Percentiles rank a stretch among this genome's conserved stretches.
Evolutionary conservation across 2,329 filamentous ascomycete species (phyloP).

Genomic region (Ophiostoma montium): DNA sequence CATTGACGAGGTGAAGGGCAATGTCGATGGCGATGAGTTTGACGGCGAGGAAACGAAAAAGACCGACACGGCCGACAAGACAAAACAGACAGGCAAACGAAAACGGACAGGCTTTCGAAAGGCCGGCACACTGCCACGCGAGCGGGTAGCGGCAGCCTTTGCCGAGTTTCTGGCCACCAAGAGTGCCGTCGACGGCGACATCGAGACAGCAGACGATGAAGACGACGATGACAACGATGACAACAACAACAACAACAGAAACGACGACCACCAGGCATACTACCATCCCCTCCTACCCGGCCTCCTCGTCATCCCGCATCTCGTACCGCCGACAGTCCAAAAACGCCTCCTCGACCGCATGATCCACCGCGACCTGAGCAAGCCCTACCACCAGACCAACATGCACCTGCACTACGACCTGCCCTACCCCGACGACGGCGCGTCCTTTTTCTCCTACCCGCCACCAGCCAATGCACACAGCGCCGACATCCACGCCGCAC

Average conservation of each 20-base stretch:
- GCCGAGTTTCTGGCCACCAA: slow-evolving; percentile 21
- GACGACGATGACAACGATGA: slow-evolving; percentile 7
- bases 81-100: background rate
- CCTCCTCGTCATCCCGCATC: slow-evolving; percentile 59
- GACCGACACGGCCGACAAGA: background rate
- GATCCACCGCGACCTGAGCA: slow-evolving; percentile 50
- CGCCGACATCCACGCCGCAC: slow-evolving; percentile 39
- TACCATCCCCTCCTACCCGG: slow-evolving; percentile 57
- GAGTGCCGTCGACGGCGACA: slow-evolving; percentile 7
- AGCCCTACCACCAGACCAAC: slow-evolving; percentile 69
- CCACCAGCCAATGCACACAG: slow-evolving; percentile 20
- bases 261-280: slow-evolving; percentile 34
- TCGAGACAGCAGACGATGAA: background rate
- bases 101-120: slow-evolving; percentile 25
- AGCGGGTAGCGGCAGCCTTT: slow-evolving; percentile 30
- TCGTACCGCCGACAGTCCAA: slow-evolving; percentile 60
- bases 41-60: slow-evolving; percentile 30
- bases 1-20: slow-evolving; percentile 40
- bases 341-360: slow-evolving; percentile 54
- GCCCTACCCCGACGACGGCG: slow-evolving; percentile 17
- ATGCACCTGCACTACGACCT: slow-evolving; percentile 32
- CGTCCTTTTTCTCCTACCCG: slow-evolving; percentile 40
- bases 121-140: slow-evolving; percentile 28
- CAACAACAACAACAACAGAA: slow-evolving; percentile 7
- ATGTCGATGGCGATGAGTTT: slow-evolving; percentile 34